phyloP scores from a whole-genome alignment of 495 filamentous ascomycete species.

The Hyaloscypha bicolor region DNA sequence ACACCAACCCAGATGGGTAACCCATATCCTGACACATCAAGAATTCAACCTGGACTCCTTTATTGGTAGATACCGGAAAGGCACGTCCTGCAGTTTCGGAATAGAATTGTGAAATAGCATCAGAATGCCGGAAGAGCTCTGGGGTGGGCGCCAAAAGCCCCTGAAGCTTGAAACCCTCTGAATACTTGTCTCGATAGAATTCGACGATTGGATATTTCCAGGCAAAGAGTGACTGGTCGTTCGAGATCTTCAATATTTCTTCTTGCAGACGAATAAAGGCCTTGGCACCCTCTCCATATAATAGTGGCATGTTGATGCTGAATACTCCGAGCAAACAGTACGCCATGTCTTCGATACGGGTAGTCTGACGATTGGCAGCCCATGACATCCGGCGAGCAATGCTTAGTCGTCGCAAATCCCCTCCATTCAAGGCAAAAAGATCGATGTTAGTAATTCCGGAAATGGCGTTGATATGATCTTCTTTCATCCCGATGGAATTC shows the following conservation, averaged over 20 bases:
- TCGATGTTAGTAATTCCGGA: constrained; percentile 6
- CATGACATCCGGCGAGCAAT: constrained; percentile 15
- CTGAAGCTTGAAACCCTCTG: constrained; percentile 9
- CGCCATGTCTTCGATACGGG: neutral
- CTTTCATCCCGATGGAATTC: constrained; percentile 14
- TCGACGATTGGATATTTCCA: constrained; percentile 11
- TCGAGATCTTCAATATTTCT: constrained; percentile 31
- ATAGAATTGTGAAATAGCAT: constrained; percentile 15
- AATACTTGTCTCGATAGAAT: constrained; percentile 6
- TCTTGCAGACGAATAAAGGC: constrained; percentile 36
- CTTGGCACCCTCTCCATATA: constrained; percentile 24
- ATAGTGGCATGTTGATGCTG: constrained; percentile 11
- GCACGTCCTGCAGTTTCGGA: constrained; percentile 14
- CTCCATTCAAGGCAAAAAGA: constrained; percentile 8
- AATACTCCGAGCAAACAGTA: constrained; percentile 7
- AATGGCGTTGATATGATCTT: constrained; percentile 8
- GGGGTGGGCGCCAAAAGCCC: neutral
- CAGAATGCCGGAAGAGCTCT: constrained; percentile 5
- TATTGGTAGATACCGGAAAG: constrained; percentile 4
- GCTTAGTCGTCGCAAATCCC: constrained; percentile 7
- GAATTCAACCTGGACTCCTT: constrained; percentile 14
- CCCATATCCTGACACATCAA: constrained; percentile 13
- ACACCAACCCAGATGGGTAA: constrained; percentile 10
- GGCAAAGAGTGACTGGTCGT: constrained; percentile 29
- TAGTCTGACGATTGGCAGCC: constrained; percentile 17